These are phyloP conservation scores for Penicillium maclennaniae DNA, from an alignment of 495 filamentous ascomycete genomes.

Conservation along the genomic window DNA sequence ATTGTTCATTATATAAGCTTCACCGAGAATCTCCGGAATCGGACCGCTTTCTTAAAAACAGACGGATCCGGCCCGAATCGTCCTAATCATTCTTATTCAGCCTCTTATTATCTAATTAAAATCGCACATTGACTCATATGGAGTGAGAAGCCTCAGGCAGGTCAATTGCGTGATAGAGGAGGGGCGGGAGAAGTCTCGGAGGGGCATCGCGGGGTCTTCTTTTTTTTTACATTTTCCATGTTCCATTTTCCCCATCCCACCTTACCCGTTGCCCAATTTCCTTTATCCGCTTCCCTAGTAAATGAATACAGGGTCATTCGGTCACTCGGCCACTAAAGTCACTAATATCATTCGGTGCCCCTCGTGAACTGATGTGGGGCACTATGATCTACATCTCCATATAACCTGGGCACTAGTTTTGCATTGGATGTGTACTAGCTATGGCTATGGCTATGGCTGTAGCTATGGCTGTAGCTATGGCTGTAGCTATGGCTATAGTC, in stretches of 20 bases:
- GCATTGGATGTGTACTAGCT: too few species aligned
- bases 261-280: too few species aligned
- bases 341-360: not conserved
- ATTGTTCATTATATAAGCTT: slow-evolving; percentile 24
- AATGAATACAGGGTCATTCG: too few species aligned
- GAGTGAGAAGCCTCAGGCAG: not conserved
- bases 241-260: not conserved
- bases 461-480: too few species aligned
- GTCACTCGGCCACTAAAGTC: too few species aligned
- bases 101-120: not conserved
- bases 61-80: not conserved
- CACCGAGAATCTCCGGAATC: slow-evolving; percentile 25
- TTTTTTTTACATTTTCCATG: slow-evolving; percentile 14
- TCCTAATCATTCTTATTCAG: not conserved
- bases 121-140: not conserved
- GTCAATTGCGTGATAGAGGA: not conserved
- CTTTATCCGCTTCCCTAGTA: not conserved
- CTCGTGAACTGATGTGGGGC: not conserved
- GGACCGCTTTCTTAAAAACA: slow-evolving; percentile 7
- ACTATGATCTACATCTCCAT: not conserved
- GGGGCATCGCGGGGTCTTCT: slow-evolving; percentile 18
- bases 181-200: slow-evolving; percentile 2
- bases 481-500: not conserved
- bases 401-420: not conserved
- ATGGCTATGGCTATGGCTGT: not conserved